Evolutionary conservation across 2,329 filamentous ascomycete genomes (phyloP).

Genomic region (Claviceps fusiformis): DNA sequence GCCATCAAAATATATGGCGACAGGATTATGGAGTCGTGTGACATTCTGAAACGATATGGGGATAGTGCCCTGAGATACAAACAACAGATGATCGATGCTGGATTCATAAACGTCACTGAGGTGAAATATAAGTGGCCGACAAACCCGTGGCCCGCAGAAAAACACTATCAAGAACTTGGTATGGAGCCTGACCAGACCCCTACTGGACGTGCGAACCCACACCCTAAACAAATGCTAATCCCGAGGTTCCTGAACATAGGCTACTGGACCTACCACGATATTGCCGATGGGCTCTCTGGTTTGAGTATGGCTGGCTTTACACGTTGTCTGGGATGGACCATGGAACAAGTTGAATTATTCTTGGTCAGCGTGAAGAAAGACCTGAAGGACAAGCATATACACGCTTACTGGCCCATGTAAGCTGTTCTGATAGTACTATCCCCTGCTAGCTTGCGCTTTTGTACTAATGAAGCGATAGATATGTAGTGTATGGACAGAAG

Average conservation of each 20-base stretch:
- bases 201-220: not conserved
- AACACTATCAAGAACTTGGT: constrained; percentile 38
- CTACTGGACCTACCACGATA: constrained; percentile 19
- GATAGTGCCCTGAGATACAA: constrained; percentile 16
- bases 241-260: constrained; percentile 14
- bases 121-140: constrained; percentile 34
- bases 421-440: constrained; percentile 3
- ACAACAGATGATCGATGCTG: constrained; percentile 32
- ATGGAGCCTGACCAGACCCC: not conserved
- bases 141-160: constrained; percentile 37
- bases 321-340: constrained; percentile 21
- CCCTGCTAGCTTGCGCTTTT: not conserved
- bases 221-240: not conserved
- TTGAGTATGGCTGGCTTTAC: constrained; percentile 26
- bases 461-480: not conserved
- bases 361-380: constrained; percentile 19
- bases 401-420: constrained; percentile 27
- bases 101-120: constrained; percentile 38
- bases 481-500: constrained; percentile 1
- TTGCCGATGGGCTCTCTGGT: constrained; percentile 20
- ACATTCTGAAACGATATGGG: constrained; percentile 16
- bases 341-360: constrained; percentile 19
- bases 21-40: constrained; percentile 18
- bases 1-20: constrained; percentile 15
- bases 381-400: constrained; percentile 20